Evolutionary conservation across 1,284 basidiomycete genomes (phyloP).

Genomic region (Heterobasidion irregulare): DNA sequence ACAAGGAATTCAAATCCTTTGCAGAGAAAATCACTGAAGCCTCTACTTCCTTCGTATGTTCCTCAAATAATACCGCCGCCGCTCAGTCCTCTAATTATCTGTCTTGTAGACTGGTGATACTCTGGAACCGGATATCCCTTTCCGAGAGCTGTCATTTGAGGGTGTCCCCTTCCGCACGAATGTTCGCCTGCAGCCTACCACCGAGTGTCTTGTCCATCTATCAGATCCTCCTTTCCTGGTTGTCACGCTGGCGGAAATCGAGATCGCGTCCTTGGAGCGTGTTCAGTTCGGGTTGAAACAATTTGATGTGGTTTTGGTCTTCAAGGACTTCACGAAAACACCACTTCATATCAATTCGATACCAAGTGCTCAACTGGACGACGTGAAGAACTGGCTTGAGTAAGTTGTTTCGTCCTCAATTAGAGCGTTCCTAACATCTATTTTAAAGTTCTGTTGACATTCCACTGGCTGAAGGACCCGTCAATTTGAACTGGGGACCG

Average conservation of each 20-base stretch:
- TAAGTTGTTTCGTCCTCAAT: conserved; percentile 32
- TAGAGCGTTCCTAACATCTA: conserved; percentile 1
- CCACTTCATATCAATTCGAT: conserved; percentile 96
- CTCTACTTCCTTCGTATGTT: conserved; percentile 57
- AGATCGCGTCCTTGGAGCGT: conserved; percentile 94
- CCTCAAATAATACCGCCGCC: not conserved
- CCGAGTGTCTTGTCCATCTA: conserved; percentile 94
- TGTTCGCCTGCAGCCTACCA: conserved; percentile 92
- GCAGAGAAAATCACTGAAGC: conserved; percentile 92
- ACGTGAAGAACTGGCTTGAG: conserved; percentile 99
- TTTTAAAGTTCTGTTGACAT: conserved; percentile 84
- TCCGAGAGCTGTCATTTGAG: conserved; percentile 94
- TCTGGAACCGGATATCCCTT: conserved; percentile 92
- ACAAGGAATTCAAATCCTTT: conserved; percentile 94
- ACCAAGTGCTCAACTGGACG: conserved; percentile 84
- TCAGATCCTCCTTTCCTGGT: conserved; percentile 96
- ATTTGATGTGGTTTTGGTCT: conserved; percentile 95
- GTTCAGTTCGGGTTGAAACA: conserved; percentile 96
- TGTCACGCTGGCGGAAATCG: conserved; percentile 90
- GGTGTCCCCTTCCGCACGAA: conserved; percentile 96
- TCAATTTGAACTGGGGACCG: conserved; percentile 96
- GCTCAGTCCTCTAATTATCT: not conserved
- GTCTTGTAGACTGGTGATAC: conserved; percentile 63
- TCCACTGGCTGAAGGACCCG: conserved; percentile 90
- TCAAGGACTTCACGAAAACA: conserved; percentile 91